Base-by-base conservation (phyloP, 208 protist species). In the Phytomonas francai region DNA sequence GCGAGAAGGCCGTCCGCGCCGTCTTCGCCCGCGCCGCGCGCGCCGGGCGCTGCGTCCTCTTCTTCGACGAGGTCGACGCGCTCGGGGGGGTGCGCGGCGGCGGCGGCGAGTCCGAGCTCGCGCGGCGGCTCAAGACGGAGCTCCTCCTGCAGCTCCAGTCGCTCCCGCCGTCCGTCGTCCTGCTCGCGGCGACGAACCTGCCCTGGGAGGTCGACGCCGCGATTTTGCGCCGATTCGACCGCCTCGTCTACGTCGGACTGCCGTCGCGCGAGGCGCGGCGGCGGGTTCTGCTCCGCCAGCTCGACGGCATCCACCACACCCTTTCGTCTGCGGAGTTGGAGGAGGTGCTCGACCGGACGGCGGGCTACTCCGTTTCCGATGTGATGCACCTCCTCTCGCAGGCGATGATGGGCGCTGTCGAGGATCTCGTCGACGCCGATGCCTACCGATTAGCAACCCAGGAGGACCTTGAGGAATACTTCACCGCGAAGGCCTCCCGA, bases 91-190 rank as follows among this genome's bases (percentile, higher is more conserved):
- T 63, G 27, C 81, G 96, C 27, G 88, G 88, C 60, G 79, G 63
- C 49, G 59, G 77, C 16, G 79, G 81, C 9, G 92, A 97, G 77
- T 91, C 84, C 32, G 91, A 97, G 61, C 79, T 85, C 2, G 85
- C 97, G 7, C 83, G 98, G 14, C 86, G 98, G 22, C 87, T 99
- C 49, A 99, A 99, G 79, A 99, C 98, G 29, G 98, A 99, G 83
- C 97, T 99, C 36, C 86, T 99, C 0, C 88, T 99, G 3, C 97
- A 98, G 67, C 69, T 97, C 59, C 82, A 96, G 62, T 80, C 62
- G 11, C 49, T 84, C 12, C 54, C 80, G n/a, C 34, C 72, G 0
- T 64, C 74, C 0, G 79, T 97, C 31, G 79, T 86, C 22, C 75
- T 98, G 49, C 42, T 98, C 25, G 95, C 87, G 7, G 95, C 95